Base-by-base conservation (phyloP, 1,284 basidiomycete species). In the Boletus sp. region DNA sequence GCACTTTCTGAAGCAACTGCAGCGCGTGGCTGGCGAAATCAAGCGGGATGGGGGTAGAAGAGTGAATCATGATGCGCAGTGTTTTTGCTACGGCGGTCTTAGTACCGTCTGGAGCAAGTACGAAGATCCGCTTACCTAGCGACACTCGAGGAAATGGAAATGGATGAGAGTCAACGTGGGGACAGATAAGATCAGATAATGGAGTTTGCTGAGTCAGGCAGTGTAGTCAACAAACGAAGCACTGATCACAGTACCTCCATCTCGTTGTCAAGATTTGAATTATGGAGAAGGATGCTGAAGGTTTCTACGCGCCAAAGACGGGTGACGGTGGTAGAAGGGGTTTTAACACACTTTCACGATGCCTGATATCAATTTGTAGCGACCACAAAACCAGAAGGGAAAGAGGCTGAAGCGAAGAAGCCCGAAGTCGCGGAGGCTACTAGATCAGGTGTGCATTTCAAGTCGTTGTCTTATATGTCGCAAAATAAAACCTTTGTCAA, bases 241-340 rank as follows among this genome's bases (percentile, higher is more conserved):
- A 29, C 29, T 19, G 7, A 27, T 17, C 25, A 16, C 35, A 47
- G 14, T 41, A n/a, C 27, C 39, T 38, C 37, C 40, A 48, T 41
- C 38, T 40, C 46, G 27, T 37, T 40, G 39, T 47, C 51, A 41
- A 49, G 51, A 38, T 36, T 50, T 44, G 41, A 45, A 58, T 41
- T 43, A 76, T 84, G 74, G 72, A 83, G 63, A 88, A 84, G 68
- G 84, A 86, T 65, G 81, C 77, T 47, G 84, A 88, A 48, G 85
- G 85, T 6, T 88, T 88, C 65, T 87, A 83, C 61, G 77, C 73
- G 13, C 72, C 81, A 2, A 69, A 64, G 49, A 19, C 51, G 29
- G 44, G 44, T 5, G 65, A 66, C 34, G 63, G 65, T 69, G 48
- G 12, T n/a, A 13, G 22, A 46, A 16, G 40, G 1, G 0, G 3